These are phyloP conservation scores for Epithele typhae DNA, from an alignment of 768 basidiomycete species.

Conservation along the genomic window DNA sequence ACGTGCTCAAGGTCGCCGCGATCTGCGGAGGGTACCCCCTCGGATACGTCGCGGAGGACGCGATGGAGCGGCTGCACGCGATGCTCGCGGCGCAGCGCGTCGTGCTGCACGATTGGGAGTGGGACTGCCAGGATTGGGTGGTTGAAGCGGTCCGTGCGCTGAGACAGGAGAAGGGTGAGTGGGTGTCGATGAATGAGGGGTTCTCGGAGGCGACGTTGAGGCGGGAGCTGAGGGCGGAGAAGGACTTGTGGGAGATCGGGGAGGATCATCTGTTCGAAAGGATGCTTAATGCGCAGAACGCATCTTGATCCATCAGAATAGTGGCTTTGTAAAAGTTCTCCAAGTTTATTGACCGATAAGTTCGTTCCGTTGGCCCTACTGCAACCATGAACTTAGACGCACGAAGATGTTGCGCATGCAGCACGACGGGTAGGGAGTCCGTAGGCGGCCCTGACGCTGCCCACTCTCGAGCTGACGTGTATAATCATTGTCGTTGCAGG, in stretches of 20 bases:
- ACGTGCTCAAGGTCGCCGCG: not conserved
- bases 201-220: constrained; percentile 1
- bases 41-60: constrained; percentile 1
- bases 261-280: constrained; percentile 3
- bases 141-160: constrained; percentile 1
- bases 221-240: constrained; percentile 4
- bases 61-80: not conserved
- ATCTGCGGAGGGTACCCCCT: not conserved
- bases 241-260: constrained; percentile 1
- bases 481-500: no score
- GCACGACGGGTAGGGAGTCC: no score
- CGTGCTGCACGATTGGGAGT: constrained; percentile 1
- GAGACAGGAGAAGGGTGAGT: not conserved
- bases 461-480: no score
- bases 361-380: no score
- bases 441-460: no score
- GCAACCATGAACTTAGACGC: no score
- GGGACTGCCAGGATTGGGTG: constrained; percentile 6
- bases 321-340: no score
- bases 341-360: no score
- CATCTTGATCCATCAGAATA: no score
- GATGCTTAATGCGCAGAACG: no score
- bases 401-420: no score
- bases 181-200: not conserved
- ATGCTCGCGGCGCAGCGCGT: not conserved